Evolutionary conservation across 805 yeast genomes (phyloP).

Genomic region (Myxozyma geophila): DNA sequence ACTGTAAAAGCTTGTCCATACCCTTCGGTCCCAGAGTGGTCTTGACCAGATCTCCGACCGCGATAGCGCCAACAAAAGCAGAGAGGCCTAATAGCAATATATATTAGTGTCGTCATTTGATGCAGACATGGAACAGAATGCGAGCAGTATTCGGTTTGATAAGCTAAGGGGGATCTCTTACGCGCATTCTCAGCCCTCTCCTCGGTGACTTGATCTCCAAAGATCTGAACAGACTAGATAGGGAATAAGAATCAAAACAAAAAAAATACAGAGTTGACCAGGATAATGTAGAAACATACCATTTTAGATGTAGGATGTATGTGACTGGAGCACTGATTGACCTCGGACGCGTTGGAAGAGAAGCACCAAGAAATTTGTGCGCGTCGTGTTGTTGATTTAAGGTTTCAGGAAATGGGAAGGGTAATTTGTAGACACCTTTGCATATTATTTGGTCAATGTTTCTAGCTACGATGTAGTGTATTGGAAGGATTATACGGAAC

Average conservation of each 20-base stretch:
- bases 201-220: conserved; percentile 96
- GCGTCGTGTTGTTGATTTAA: conserved; percentile 10
- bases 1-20: conserved; percentile 92
- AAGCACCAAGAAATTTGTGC: conserved; percentile 24
- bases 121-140: background rate
- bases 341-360: conserved; percentile 17
- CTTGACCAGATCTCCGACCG: conserved; percentile 96
- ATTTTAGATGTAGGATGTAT: background rate
- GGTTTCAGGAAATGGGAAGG: background rate
- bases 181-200: conserved; percentile 99
- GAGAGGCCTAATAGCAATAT: conserved; percentile 55
- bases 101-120: background rate
- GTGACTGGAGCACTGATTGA: background rate
- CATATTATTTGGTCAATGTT: too few species aligned
- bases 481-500: too few species aligned
- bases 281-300: background rate
- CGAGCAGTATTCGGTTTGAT: too few species aligned
- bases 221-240: conserved; percentile 80
- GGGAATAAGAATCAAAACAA: background rate
- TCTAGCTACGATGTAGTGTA: too few species aligned
- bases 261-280: background rate
- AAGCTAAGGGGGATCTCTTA: conserved; percentile 33
- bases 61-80: conserved; percentile 97
- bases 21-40: conserved; percentile 97
- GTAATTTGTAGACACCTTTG: background rate